Conservation (phyloP, 176 grass and related monocot genomes). For the Miscanthus lutarioriparius region DNA sequence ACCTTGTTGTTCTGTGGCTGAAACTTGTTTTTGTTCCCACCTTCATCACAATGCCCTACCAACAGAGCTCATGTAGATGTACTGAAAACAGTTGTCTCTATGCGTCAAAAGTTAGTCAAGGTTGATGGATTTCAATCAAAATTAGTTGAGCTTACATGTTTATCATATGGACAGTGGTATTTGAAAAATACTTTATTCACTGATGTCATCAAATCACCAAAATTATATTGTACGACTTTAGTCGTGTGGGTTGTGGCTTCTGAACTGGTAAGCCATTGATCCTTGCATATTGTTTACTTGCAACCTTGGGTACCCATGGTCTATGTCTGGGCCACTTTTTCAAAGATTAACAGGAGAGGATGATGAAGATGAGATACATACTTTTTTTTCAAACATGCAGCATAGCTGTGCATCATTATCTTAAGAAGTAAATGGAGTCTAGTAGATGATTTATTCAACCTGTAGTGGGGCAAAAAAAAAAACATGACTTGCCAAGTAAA, state of each 20-base stretch:
- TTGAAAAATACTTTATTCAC: background rate
- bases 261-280: background rate
- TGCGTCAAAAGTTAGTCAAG: background rate
- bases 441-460: background rate
- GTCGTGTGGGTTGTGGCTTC: background rate
- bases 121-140: slow-evolving; percentile 5
- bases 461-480: background rate
- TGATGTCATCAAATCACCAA: background rate
- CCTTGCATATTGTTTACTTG: background rate
- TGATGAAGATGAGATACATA: background rate
- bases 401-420: background rate
- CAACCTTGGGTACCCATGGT: background rate
- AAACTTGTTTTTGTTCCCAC: background rate
- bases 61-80: slow-evolving; percentile 11
- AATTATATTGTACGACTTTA: background rate
- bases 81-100: slow-evolving; percentile 8
- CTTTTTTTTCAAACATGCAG: background rate
- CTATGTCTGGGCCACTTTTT: background rate
- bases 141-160: background rate
- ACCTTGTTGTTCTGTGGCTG: background rate
- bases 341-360: background rate
- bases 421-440: background rate
- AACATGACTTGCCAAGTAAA: background rate
- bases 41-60: background rate
- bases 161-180: background rate